Percentiles rank a stretch among this genome's conserved stretches.
phyloP scores from a whole-genome alignment of 2,329 filamentous ascomycete genomes.

The Claviceps digitariae region DNA sequence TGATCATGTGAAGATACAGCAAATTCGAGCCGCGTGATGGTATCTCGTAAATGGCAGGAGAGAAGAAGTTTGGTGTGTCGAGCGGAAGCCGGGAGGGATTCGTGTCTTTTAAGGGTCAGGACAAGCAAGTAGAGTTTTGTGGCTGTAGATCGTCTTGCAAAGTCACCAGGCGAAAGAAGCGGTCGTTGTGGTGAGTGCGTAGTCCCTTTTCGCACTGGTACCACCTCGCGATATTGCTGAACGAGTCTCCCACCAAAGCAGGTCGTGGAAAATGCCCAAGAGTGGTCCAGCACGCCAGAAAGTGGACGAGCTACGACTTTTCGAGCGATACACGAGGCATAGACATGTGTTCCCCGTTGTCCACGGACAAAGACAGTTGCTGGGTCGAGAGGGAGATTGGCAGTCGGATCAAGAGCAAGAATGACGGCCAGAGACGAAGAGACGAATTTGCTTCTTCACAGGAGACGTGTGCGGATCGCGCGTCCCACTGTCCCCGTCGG shows the following conservation, averaged over 20 bases:
- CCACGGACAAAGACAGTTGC: background rate
- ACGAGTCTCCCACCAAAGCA: background rate
- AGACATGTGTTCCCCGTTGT: background rate
- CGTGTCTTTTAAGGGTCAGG: background rate
- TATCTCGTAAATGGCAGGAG: background rate
- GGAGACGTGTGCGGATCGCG: background rate
- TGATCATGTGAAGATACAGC: background rate
- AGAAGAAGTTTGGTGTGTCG: background rate
- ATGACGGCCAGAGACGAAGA: background rate
- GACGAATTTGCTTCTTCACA: background rate
- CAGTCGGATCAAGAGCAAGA: background rate
- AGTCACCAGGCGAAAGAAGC: background rate
- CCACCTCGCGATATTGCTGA: background rate
- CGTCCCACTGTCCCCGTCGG: conserved; percentile 1
- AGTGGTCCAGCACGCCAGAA: background rate
- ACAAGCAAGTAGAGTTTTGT: background rate
- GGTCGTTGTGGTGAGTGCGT: background rate
- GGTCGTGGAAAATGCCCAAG: background rate
- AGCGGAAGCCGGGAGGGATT: background rate
- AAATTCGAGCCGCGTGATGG: background rate
- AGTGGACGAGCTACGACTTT: background rate
- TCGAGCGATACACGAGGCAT: background rate
- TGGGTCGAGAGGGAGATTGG: background rate
- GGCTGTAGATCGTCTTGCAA: background rate
- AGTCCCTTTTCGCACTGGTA: background rate